Evolutionary conservation across 139 green algal species (phyloP).

Genomic region (Closterium sp.): DNA sequence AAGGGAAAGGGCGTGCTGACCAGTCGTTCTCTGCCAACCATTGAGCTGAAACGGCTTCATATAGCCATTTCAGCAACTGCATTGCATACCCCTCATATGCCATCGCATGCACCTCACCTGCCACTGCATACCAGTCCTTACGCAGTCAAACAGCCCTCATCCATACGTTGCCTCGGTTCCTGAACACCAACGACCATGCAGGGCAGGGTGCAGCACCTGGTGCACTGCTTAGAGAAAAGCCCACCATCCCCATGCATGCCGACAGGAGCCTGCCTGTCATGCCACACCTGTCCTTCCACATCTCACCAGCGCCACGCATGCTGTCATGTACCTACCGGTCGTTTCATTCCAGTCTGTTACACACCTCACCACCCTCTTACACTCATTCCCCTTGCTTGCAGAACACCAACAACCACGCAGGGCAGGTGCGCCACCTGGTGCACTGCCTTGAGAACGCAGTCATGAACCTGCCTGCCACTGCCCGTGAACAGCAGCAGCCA

Average conservation of each 20-base stretch:
- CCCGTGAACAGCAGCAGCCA: neutral
- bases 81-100: no score
- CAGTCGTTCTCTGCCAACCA: no score
- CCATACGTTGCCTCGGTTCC: no score
- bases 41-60: no score
- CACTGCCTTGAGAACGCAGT: constrained; percentile 57
- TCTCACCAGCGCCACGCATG: neutral
- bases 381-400: constrained; percentile 14
- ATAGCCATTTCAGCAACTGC: no score
- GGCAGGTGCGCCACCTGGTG: constrained; percentile 56
- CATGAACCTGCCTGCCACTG: constrained; percentile 13
- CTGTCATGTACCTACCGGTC: no score
- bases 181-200: constrained; percentile 55
- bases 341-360: no score
- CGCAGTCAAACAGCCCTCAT: neutral
- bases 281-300: no score
- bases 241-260: no score
- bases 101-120: no score
- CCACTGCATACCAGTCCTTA: neutral
- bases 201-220: constrained; percentile 55
- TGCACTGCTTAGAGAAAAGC: constrained; percentile 64
- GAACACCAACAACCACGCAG: constrained; percentile 56
- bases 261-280: neutral
- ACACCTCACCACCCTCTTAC: no score
- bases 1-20: no score